A percentile compares a stretch with the other conserved stretches of the same genome.
phyloP scores from a whole-genome alignment of 2,329 filamentous ascomycete species.

The Colletotrichum sp. region DNA sequence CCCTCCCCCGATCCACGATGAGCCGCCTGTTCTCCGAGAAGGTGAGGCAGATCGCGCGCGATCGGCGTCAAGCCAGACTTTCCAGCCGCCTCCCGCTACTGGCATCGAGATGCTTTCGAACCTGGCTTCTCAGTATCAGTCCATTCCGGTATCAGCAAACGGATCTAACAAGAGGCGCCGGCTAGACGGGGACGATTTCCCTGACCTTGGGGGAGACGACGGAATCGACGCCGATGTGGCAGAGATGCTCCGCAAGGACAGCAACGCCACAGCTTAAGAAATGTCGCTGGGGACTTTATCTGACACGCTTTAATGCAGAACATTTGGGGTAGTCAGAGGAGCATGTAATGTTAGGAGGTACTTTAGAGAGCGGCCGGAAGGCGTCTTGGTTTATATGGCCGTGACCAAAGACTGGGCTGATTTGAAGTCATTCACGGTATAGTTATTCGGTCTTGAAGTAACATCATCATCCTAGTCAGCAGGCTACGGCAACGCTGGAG shows the following conservation, averaged over 20 bases:
- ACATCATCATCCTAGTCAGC: background rate
- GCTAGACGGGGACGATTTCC: slow-evolving; percentile 57
- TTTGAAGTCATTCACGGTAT: background rate
- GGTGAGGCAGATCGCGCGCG: slow-evolving; percentile 18
- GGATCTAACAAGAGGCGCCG: slow-evolving; percentile 63
- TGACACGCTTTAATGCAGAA: background rate
- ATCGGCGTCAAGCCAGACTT: slow-evolving; percentile 21
- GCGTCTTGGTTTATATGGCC: background rate
- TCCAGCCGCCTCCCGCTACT: slow-evolving; percentile 28
- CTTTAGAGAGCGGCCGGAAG: background rate
- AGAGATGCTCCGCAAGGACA: slow-evolving; percentile 56
- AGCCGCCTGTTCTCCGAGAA: slow-evolving; percentile 26
- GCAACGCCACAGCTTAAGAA: slow-evolving; percentile 20
- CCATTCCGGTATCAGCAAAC: slow-evolving; percentile 53
- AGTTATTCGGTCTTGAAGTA: background rate
- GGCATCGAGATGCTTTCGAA: slow-evolving; percentile 46
- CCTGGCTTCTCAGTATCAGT: slow-evolving; percentile 51
- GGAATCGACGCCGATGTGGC: slow-evolving; percentile 63
- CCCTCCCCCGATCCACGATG: slow-evolving; percentile 23
- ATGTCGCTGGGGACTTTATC: background rate
- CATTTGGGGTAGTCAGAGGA: background rate
- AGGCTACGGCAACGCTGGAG: background rate
- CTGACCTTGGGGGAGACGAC: slow-evolving; percentile 59
- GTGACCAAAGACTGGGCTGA: background rate
- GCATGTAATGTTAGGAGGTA: background rate